These are phyloP conservation scores for Penicillium desertorum DNA, from an alignment of 495 filamentous ascomycete genomes.

Conservation along the genomic window DNA sequence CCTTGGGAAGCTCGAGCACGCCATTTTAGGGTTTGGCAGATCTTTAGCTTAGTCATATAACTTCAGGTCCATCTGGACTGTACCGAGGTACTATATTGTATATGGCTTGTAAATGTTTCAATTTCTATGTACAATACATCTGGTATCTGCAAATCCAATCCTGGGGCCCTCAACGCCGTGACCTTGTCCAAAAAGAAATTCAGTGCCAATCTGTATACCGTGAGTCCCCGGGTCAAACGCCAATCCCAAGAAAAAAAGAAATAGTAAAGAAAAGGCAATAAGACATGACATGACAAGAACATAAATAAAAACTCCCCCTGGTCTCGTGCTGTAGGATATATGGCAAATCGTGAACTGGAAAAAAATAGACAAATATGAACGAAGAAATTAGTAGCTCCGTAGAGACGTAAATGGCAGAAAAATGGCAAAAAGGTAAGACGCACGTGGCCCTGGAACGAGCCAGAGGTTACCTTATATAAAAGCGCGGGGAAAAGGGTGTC, in stretches of 20 bases:
- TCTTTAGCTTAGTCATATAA: too few species aligned
- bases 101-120: not conserved
- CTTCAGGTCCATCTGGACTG: too few species aligned
- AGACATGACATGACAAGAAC: constrained; percentile 10
- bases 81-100: too few species aligned
- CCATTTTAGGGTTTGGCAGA: not conserved
- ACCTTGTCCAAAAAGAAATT: constrained; percentile 17
- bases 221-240: constrained; percentile 28
- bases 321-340: constrained; percentile 29
- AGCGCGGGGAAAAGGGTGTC: not conserved
- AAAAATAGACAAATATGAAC: constrained; percentile 11
- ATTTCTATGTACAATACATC: constrained; percentile 35
- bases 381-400: constrained; percentile 16
- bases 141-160: constrained; percentile 20
- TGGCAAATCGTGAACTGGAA: constrained; percentile 19
- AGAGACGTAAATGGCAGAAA: constrained; percentile 4
- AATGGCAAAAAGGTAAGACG: not conserved
- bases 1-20: not conserved
- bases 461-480: constrained; percentile 9
- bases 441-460: not conserved
- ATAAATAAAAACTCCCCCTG: constrained; percentile 18
- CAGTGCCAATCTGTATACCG: constrained; percentile 38
- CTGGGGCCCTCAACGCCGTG: constrained; percentile 17
- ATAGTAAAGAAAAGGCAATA: constrained; percentile 7
- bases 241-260: constrained; percentile 16